Percentiles rank a stretch among this genome's conserved stretches.
phyloP scores from a whole-genome alignment of 768 basidiomycete genomes.

The Nidularia sp. region DNA sequence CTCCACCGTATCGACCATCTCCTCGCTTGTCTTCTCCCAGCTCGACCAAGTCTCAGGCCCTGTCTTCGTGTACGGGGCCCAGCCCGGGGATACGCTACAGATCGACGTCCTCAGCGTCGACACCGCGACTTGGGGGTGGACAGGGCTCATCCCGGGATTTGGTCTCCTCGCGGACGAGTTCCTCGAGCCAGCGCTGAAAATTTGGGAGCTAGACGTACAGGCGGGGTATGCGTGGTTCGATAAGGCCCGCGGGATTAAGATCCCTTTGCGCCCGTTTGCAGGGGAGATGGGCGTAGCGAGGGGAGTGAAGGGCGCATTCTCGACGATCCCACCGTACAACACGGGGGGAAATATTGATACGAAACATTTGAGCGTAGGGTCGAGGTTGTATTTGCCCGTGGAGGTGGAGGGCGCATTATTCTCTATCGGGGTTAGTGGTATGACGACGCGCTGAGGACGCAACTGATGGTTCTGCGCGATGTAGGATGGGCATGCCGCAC shows the following conservation, averaged over 20 bases:
- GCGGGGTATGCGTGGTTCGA: constrained; percentile 48
- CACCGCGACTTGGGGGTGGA: constrained; percentile 62
- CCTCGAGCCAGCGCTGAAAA: constrained; percentile 44
- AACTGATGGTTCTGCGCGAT: not conserved
- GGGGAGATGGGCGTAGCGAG: constrained; percentile 65
- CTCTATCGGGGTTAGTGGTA: constrained; percentile 48
- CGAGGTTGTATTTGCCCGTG: constrained; percentile 55
- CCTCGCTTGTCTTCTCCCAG: constrained; percentile 38
- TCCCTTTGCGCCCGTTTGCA: constrained; percentile 54
- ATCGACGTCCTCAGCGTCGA: constrained; percentile 52
- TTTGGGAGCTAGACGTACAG: constrained; percentile 43
- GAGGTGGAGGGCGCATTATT: constrained; percentile 60
- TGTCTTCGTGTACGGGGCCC: constrained; percentile 46
- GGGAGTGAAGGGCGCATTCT: constrained; percentile 44
- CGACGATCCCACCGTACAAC: constrained; percentile 59
- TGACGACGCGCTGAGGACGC: not conserved
- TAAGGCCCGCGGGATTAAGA: constrained; percentile 38
- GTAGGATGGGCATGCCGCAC: constrained; percentile 64
- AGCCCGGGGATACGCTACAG: constrained; percentile 55
- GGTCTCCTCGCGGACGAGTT: constrained; percentile 56
- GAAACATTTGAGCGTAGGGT: constrained; percentile 46
- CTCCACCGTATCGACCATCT: constrained; percentile 31
- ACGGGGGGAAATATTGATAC: constrained; percentile 66
- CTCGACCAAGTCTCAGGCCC: constrained; percentile 62
- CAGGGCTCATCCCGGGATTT: constrained; percentile 54